Base-by-base conservation (phyloP, 352 stramenopile species). In the Globisporangium okanoganense region DNA sequence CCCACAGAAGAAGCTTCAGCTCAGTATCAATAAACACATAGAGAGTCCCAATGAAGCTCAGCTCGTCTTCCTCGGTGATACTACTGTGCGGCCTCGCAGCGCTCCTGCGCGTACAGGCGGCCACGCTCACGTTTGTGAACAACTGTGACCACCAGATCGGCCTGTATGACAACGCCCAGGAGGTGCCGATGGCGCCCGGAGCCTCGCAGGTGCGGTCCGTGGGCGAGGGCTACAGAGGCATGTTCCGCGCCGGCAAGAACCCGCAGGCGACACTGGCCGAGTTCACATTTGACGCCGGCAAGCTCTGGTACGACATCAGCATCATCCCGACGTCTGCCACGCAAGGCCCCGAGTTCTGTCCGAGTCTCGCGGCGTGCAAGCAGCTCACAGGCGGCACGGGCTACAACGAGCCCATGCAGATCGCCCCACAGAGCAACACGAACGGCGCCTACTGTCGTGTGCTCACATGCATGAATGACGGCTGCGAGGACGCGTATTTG, bases 401-500 rank as follows among this genome's bases (percentile, higher is more conserved):
- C 7, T 85, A 75, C 64, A 85, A 85, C 44, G 70, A 72, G 18
- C 71, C 76, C 14, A 80, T 85, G 25, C 72, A 79, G 50, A 78
- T 83, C 56, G 64, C 69, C 1, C 75, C 75, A 24, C 65, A 65
- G 51, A 65, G 66, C 4, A 64, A 55, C 40, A 76, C 67, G 1
- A 67, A 81, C 43, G 73, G 75, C 41, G 57, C 55, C 18, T 22
- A 67, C 49, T 79, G 72, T 66, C 62, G 65, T 2, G 45, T 54
- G n/a, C 63, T 79, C 25, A 70, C 66, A 22, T 83, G 74, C 53
- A 56, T 69, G 33, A 29, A 58, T 13, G 71, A 82, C 33, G 75
- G 73, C 16, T 92, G 82, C 44, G 56, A 69, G 1, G 82, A 90
- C 38, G 82, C 70, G 3, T 89, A 92, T 52, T 67, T 76, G 25